Base-by-base conservation (phyloP, 768 basidiomycete genomes). In the Boletus insuetus region DNA sequence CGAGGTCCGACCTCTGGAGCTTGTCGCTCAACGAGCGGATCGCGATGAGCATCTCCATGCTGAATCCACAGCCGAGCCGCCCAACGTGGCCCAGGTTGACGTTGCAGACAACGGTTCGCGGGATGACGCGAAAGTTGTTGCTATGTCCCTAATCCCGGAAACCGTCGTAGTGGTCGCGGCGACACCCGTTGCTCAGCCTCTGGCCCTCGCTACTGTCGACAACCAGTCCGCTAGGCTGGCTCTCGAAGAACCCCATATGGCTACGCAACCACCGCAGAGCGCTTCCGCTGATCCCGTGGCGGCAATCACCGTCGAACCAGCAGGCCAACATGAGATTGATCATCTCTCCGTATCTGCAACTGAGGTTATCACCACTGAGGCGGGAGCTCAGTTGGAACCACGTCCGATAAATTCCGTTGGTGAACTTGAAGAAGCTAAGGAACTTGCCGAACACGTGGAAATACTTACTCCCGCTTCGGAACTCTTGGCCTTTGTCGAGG, bases 391-490 rank as follows among this genome's bases (percentile, higher is more conserved):
- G 12, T 10, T 32, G 47, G 63, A 56, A 45, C 37, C 39, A 17
- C 35, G 39, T 34, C 19, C 32, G 17, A 31, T 35, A 6, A 4
- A 20, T 29, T 47, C 41, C 34, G 42, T 16, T 32, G 46, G 55
- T 51, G 59, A 20, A 32, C 32, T 11, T 43, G 55, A 54, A 46
- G 65, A 61, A 55, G 55, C 10, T 16, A 16, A 43, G 55, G 61
- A 24, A 24, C 19, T 55, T 56, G 20, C 48, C 60, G 58, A 58
- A 38, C 31, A 0, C 24, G 29, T 26, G 60, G 65, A 52, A 37
- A 47, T 55, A 47, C 41, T 51, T 38, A 65, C 60, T 12, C 55
- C 63, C 31, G 44, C 45, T 17, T 48, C 58, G 24, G 63, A 59
- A 48, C 42, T 11, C 22, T 47, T 56, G 43, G 29, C 43, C 3